phyloP scores from a whole-genome alignment of 352 stramenopile genomes.

The Globisporangium carolinianum region DNA sequence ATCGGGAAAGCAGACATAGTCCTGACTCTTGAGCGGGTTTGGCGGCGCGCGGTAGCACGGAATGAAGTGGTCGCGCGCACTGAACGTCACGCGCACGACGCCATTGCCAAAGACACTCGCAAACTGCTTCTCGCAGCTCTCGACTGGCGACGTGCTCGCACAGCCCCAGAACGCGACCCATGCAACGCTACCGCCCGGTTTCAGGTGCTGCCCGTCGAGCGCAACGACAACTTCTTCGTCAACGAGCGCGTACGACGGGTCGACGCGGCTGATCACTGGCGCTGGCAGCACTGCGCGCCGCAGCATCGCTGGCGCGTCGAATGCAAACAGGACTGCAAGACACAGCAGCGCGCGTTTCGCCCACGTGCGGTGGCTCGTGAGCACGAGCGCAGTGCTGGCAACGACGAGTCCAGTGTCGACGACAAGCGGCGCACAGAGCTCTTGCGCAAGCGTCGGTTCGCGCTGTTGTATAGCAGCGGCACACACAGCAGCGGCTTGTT shows the following conservation, averaged over 20 bases:
- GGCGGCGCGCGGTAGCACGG: slow-evolving; percentile 80
- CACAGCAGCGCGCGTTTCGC: slow-evolving; percentile 36
- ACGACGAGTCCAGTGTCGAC: slow-evolving; percentile 41
- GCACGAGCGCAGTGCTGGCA: slow-evolving; percentile 31
- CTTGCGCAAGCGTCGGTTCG: slow-evolving; percentile 36
- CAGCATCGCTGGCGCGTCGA: slow-evolving; percentile 38
- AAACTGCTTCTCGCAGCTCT: slow-evolving; percentile 72
- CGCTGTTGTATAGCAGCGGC: slow-evolving; percentile 32
- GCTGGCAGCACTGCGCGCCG: slow-evolving; percentile 49
- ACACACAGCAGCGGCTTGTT: slow-evolving; percentile 28
- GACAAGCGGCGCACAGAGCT: slow-evolving; percentile 47
- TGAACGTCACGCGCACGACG: slow-evolving; percentile 65
- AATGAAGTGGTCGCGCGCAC: slow-evolving; percentile 72
- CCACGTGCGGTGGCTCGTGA: slow-evolving; percentile 54
- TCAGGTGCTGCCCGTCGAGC: slow-evolving; percentile 68
- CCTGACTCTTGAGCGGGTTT: slow-evolving; percentile 64
- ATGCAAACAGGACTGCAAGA: slow-evolving; percentile 34
- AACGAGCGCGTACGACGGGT: slow-evolving; percentile 62
- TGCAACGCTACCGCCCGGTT: slow-evolving; percentile 55
- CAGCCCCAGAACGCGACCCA: slow-evolving; percentile 84
- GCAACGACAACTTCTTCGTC: slow-evolving; percentile 61
- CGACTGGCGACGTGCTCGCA: slow-evolving; percentile 45
- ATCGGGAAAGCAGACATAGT: slow-evolving; percentile 63
- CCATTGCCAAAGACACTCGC: slow-evolving; percentile 48
- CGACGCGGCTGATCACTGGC: slow-evolving; percentile 46